Evolutionary conservation across 257 asterid species (phyloP).

Genomic region (Solanum boliviense): DNA sequence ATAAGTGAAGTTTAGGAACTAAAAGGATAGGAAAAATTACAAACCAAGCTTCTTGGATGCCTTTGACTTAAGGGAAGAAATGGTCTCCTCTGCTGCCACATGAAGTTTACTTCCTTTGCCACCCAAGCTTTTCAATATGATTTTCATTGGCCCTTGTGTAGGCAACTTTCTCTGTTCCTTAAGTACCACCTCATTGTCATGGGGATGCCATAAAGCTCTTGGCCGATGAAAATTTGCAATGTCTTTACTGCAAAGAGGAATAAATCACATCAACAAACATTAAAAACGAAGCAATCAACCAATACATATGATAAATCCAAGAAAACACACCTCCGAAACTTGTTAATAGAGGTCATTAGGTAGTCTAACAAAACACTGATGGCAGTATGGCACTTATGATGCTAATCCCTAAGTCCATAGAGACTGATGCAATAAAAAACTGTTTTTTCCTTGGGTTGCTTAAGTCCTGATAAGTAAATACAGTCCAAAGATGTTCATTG

Average conservation of each 20-base stretch:
- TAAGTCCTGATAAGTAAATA: not conserved
- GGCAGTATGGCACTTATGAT: not conserved
- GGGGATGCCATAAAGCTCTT: constrained; percentile 95
- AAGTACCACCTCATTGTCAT: constrained; percentile 85
- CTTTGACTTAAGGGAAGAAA: constrained; percentile 78
- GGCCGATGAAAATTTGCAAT: constrained; percentile 97
- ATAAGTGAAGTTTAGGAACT: not conserved
- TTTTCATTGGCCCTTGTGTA: constrained; percentile 76
- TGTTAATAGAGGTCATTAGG: not conserved
- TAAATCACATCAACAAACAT: constrained; percentile 14
- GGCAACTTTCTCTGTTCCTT: constrained; percentile 65
- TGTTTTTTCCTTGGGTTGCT: not conserved
- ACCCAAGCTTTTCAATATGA: constrained; percentile 94
- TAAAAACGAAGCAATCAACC: not conserved
- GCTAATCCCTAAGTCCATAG: not conserved
- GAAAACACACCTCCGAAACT: not conserved
- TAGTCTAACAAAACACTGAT: not conserved
- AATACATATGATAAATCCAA: not conserved
- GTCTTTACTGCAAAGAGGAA: constrained; percentile 71
- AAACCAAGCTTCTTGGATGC: constrained; percentile 92
- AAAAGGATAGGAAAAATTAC: constrained; percentile 1
- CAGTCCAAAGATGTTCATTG: not conserved
- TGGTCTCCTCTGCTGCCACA: constrained; percentile 79
- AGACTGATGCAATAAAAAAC: not conserved
- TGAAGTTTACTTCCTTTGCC: constrained; percentile 96